Evolutionary conservation across 2,329 filamentous ascomycete genomes (phyloP), one percentile per base, ranked within the genome.

Genomic region (Aspergillus sp.): DNA sequence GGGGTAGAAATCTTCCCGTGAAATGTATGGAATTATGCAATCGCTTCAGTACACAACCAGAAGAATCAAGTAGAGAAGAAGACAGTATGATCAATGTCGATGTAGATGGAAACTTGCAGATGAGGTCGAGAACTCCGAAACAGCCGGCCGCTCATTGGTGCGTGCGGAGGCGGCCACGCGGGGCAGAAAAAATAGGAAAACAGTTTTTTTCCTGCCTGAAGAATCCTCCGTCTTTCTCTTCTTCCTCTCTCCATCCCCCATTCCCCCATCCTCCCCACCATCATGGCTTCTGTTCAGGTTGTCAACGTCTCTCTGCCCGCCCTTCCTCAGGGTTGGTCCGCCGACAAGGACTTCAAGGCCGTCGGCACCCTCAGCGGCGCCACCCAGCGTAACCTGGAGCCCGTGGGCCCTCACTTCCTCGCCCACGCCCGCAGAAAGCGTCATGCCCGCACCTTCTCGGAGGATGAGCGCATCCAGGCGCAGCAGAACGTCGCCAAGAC

Each of bases 401-500:
- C 94, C 50, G 90, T 97, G 63, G 94, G 94, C 64, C 93, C 94
- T 75, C 91, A 97, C 80, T 99, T 97, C 81, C 87, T 99, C 61
- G 94, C 94, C 63, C 92, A 97, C 76, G 94, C 94, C 66, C 92
- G 94, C 71, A 89, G 94, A 76, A 84, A 83, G 76, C 88, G 92
- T 60, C 92, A 97, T 78, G 91, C 96, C 81, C 91, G 94, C 69
- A 99, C 94, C 47, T 99, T 99, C 78, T 96, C 90, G 68, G 93
- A 99, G 78, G 94, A 99, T 76, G 94, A 99, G 74, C 89, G 92
- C 62, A 95, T 99, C 71, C 91, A 97, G 79, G 94, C 94, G 45
- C 89, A 95, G 76, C 87, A 95, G 75, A 91, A 88, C 63, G 91
- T 92, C 70, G 96, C 95, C 85, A 97, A 96, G 76, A 86, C 95